These are phyloP conservation scores for Calonectria pteridis DNA, from an alignment of 2,329 filamentous ascomycete genomes.

Conservation along the genomic window DNA sequence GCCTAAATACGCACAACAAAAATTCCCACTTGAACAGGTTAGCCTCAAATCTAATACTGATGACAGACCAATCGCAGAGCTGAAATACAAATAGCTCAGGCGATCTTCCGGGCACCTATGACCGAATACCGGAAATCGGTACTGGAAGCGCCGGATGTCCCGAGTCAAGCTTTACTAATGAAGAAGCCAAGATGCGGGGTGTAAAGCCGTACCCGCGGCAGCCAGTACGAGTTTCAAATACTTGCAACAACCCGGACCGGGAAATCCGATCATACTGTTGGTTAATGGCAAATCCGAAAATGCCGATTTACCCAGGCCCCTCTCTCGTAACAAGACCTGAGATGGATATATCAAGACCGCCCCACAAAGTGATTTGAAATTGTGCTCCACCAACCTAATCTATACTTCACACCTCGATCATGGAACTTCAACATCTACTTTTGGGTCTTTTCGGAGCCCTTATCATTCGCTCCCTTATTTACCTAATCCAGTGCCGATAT, in stretches of 20 bases:
- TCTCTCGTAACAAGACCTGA: neutral
- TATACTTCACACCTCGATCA: neutral
- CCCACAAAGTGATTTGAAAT: neutral
- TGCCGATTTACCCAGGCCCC: neutral
- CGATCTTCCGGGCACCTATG: neutral
- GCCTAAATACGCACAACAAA: too few relatives aligned
- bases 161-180: neutral
- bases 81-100: neutral
- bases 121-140: neutral
- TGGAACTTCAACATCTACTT: neutral
- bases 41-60: neutral
- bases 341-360: neutral
- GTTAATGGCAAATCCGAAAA: neutral
- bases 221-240: neutral
- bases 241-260: neutral
- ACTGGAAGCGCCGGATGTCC: neutral
- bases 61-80: neutral
- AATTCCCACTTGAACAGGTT: neutral
- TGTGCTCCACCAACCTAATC: neutral
- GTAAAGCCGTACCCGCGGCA: neutral
- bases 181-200: neutral
- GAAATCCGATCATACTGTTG: neutral
- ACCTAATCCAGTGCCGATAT: neutral
- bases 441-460: neutral
- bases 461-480: neutral